Base-by-base conservation (phyloP, 345 rosid genomes). In the Acer negundo region DNA sequence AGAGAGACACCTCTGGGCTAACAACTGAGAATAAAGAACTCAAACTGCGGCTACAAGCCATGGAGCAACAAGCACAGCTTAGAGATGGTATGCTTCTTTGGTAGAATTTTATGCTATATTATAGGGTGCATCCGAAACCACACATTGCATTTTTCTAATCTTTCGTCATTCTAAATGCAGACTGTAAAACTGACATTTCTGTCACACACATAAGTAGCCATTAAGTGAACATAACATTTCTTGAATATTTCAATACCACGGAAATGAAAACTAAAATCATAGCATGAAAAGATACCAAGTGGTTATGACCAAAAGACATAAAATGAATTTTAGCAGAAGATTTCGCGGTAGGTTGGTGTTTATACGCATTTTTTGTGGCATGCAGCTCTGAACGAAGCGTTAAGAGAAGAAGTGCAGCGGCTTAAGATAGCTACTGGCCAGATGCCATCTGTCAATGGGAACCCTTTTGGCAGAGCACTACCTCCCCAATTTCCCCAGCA, bases 351-450 rank as follows among this genome's bases (percentile, higher is more conserved):
- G 42, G 17, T 28, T 6, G 62, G 11, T 35, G 6, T 49, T 64
- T 49, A 49, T 35, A 65, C 13, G 13, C 64, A 4, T 31, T 75
- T 46, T 26, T 75, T 64, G 55, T 19, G 73, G 38, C 51, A 17
- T 82, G 85, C 89, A 95, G 99, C 99, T 71, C 85, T 95, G 67
- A 90, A 93, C 62, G 98, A 95, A 78, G 85, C 89, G 8, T 77
- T 93, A 80, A 87, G 88, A 77, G 98, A 90, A 42, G 99, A 95
- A 87, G 97, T 93, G 75, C 92, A 91, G 79, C 89, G 99, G 82
- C 97, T 95, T 64, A 95, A 90, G 83, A 88, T 90, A 77, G 88
- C 92, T 19, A 90, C 98, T 0, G 88, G 92, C 38, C 96, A 93
- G 82, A 78, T 87, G 63, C 89, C 94, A 47, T 82, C 86, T 16